These are phyloP conservation scores for Magnaporthiopsis incrustans DNA, from an alignment of 2,329 filamentous ascomycete species.

Conservation along the genomic window DNA sequence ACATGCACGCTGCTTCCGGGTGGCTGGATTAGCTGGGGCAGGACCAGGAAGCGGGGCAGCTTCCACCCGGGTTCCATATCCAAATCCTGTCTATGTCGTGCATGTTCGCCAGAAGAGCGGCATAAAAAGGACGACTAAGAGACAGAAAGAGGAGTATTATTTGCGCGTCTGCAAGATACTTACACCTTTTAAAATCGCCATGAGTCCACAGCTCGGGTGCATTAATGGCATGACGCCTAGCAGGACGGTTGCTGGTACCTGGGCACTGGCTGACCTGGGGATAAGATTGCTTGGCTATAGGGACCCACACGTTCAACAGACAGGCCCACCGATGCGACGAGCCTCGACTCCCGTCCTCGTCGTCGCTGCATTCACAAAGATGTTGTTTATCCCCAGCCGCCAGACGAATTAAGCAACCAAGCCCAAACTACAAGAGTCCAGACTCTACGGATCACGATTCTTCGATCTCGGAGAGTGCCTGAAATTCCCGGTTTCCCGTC, in stretches of 20 bases:
- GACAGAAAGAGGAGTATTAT: no score
- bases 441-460: not conserved
- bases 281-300: not conserved
- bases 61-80: no score
- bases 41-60: not conserved
- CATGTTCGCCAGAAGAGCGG: no score
- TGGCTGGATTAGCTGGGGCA: not conserved
- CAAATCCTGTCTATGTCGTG: no score
- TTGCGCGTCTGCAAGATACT: no score
- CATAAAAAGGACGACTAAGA: no score
- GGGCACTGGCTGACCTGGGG: not conserved
- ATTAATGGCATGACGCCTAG: no score
- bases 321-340: not conserved
- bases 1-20: not conserved
- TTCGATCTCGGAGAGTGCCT: not conserved
- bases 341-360: not conserved
- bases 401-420: not conserved
- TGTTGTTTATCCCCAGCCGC: not conserved
- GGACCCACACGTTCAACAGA: not conserved
- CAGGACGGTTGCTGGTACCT: not conserved
- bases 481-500: not conserved
- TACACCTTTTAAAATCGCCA: no score
- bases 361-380: not conserved
- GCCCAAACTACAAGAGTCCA: not conserved
- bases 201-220: no score